Conservation (phyloP, 495 filamentous ascomycete species). For the Daldinia grandis region DNA sequence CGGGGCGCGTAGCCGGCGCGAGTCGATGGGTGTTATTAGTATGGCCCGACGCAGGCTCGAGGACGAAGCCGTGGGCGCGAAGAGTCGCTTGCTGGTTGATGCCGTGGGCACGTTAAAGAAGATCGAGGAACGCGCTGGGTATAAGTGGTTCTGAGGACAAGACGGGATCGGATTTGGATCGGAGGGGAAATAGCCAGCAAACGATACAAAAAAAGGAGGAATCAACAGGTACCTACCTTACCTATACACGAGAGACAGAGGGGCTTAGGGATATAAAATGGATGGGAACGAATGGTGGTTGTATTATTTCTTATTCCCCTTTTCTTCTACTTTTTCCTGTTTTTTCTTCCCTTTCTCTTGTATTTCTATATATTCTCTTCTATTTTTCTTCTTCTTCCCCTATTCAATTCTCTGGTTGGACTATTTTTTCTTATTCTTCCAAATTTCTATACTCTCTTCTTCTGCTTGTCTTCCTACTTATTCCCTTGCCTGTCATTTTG, state of each 20-base stretch:
- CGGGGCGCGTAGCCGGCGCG: conserved; percentile 43
- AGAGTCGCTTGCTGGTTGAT: conserved; percentile 54
- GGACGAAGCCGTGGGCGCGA: conserved; percentile 50
- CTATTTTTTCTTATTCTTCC: conserved; percentile 1
- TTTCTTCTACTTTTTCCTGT: conserved; percentile 19
- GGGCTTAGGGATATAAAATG: conserved; percentile 19
- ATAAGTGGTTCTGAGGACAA: conserved; percentile 52
- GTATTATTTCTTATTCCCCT: conserved; percentile 26
- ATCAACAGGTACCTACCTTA: no score
- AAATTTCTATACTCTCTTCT: conserved; percentile 15
- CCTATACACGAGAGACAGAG: not conserved
- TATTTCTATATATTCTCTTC: conserved; percentile 19
- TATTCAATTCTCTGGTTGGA: conserved; percentile 8
- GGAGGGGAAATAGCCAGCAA: not conserved
- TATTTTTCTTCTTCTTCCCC: conserved; percentile 10
- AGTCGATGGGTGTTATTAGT: conserved; percentile 50
- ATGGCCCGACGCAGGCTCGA: conserved; percentile 53
- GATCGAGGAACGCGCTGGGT: conserved; percentile 50
- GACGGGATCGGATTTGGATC: no score
- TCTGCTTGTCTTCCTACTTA: conserved; percentile 19
- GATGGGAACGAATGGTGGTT: conserved; percentile 13
- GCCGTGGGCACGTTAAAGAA: conserved; percentile 54
- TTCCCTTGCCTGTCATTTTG: not conserved
- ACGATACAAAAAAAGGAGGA: not conserved
- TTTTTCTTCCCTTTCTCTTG: conserved; percentile 21